Base-by-base conservation (phyloP, 2,329 filamentous ascomycete genomes). In the Verticillium nubilum region DNA sequence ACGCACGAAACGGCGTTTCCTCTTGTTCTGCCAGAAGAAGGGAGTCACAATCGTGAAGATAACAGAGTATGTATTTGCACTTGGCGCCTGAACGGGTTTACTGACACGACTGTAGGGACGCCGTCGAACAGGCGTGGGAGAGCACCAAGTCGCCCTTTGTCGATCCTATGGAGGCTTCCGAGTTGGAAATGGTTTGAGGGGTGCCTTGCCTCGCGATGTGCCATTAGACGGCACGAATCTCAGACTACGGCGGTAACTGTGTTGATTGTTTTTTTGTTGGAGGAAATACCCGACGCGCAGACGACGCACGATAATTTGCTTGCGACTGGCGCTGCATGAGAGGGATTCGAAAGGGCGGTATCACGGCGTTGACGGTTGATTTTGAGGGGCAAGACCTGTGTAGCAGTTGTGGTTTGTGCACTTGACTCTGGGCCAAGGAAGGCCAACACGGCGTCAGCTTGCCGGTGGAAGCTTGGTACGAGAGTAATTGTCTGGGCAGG, bases 1-100 rank as follows among this genome's bases (percentile, higher is more conserved):
- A 63, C 73, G 80, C 23, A 84, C 82, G 5, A 80, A 83, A 72
- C 72, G 74, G 59, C 74, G 83, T 2, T 83, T 86, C 62, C 67
- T 85, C 54, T 65, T 67, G 23, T 82, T 84, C 60, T 73, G 78
- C 42, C 71, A 73, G 60, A 74, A 73, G 62, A 78, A 76, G 68
- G 74, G 74, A 1, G 67, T 84, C 6, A 70, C 66, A 50, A 62
- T 83, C 54, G 66, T 73, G 2, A 76, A 77, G 64, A 70, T 69
- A 1, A 67, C 70, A 12, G 61, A 62, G 82, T 84, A 67, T 72
- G 79, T 72, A 17, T 29, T 13, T 13, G 2, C 2, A 13, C 52
- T 3, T 25, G 47, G 42, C 53, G 29, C 28, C 33, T n/a, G 5
- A 27, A 31, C 5, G 12, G 7, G 5, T 27, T 17, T 5, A n/a